These are phyloP conservation scores for Citrus unshiu DNA, from an alignment of 345 rosid species.

Conservation along the genomic window DNA sequence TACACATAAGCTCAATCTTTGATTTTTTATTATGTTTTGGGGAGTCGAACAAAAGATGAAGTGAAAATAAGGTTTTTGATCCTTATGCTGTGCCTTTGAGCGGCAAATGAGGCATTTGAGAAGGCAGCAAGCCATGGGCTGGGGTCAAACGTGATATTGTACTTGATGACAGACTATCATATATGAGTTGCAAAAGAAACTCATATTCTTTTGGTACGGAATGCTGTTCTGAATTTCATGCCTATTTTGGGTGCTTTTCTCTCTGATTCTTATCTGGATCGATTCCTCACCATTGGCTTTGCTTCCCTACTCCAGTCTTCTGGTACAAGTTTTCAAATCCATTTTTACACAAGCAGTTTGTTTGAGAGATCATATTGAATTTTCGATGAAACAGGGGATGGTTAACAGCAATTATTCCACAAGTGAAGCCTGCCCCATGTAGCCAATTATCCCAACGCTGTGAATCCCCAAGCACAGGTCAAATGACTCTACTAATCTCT, in stretches of 20 bases:
- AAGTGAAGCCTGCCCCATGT: conserved; percentile 52
- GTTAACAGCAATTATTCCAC: conserved; percentile 63
- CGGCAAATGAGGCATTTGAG: too few species aligned
- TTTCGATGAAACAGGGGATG: conserved; percentile 47
- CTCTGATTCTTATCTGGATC: conserved; percentile 69
- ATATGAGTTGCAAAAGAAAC: conserved; percentile 45
- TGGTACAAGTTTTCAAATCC: conserved; percentile 14
- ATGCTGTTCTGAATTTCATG: conserved; percentile 54
- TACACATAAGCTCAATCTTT: too few species aligned
- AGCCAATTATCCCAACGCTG: conserved; percentile 29
- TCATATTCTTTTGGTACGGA: conserved; percentile 52
- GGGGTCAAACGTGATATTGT: conserved; percentile 55
- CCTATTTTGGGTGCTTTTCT: conserved; percentile 70
- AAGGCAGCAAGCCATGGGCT: conserved; percentile 26
- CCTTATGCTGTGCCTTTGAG: too few species aligned
- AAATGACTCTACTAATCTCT: conserved; percentile 28
- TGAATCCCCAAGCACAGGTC: conserved; percentile 43
- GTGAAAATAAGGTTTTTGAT: too few species aligned
- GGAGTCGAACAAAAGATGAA: too few species aligned
- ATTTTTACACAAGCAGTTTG: too few species aligned
- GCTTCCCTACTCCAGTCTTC: conserved; percentile 55
- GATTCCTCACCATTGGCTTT: conserved; percentile 59
- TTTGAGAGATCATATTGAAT: not conserved
- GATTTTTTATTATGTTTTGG: too few species aligned
- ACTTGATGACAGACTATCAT: conserved; percentile 45